A percentile compares a stretch with the other conserved stretches of the same genome.
These are phyloP conservation scores for Cerioporus squamosus DNA, from an alignment of 1,284 basidiomycete species.

Conservation along the genomic window DNA sequence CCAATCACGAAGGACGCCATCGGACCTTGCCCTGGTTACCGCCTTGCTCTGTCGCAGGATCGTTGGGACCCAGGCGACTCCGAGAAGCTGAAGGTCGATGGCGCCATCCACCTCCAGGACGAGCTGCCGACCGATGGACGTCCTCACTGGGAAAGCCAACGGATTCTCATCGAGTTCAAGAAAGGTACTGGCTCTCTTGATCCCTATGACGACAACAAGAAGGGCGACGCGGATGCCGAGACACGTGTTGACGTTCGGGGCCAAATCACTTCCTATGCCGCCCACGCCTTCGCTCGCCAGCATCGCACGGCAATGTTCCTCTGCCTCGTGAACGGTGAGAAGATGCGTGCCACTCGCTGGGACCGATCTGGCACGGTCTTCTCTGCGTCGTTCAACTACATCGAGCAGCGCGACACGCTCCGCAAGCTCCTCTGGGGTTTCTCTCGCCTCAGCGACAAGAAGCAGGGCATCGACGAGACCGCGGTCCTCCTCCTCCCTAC, in stretches of 20 bases:
- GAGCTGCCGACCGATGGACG: background rate
- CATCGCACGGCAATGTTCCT: background rate
- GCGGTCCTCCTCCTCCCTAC: background rate
- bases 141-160: background rate
- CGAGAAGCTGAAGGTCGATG: background rate
- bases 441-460: background rate
- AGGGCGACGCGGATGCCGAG: background rate
- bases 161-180: background rate
- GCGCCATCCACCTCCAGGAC: background rate
- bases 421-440: background rate
- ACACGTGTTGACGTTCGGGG: background rate
- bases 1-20: background rate
- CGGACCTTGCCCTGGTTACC: background rate
- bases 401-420: background rate
- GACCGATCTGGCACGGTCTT: conserved; percentile 19
- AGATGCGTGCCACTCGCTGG: conserved; percentile 3
- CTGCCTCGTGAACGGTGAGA: too few relatives aligned
- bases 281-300: background rate
- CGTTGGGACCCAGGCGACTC: background rate
- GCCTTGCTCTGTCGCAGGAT: background rate
- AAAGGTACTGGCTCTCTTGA: background rate
- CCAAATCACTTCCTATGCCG: background rate
- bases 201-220: background rate
- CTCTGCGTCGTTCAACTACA: conserved; percentile 9
- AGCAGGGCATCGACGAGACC: background rate